These are phyloP conservation scores for Xylaria hypoxylon DNA, from an alignment of 2,329 filamentous ascomycete species.

Conservation along the genomic window DNA sequence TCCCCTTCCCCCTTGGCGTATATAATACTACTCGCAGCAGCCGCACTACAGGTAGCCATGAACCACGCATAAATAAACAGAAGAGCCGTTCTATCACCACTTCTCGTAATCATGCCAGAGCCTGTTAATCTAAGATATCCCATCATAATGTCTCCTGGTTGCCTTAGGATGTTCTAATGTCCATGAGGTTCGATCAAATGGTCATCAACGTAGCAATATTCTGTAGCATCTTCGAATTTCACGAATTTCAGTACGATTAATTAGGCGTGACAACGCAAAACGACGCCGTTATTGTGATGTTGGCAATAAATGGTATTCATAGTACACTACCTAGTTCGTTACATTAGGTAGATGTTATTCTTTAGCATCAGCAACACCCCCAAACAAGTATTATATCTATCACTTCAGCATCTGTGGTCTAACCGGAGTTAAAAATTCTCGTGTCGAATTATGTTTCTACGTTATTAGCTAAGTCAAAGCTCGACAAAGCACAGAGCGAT, in stretches of 20 bases:
- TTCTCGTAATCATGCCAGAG: neutral
- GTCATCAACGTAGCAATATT: neutral
- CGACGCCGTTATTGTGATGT: too few relatives aligned
- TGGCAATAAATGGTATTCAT: too few relatives aligned
- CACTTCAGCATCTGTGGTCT: neutral
- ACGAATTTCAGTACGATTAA: neutral
- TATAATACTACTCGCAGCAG: neutral
- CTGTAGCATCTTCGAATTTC: neutral
- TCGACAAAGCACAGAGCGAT: neutral
- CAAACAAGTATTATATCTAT: neutral
- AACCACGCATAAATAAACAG: neutral
- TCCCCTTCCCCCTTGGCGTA: too few relatives aligned
- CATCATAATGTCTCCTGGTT: neutral
- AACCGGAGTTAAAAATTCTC: neutral
- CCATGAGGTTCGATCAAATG: too few relatives aligned
- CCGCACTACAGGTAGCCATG: neutral
- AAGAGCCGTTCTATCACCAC: neutral
- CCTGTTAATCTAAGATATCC: neutral
- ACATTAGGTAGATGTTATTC: neutral
- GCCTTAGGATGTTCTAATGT: too few relatives aligned
- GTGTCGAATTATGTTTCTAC: conserved; percentile 1
- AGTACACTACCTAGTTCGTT: too few relatives aligned
- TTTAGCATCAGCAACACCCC: neutral
- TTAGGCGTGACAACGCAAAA: too few relatives aligned
- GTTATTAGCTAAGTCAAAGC: neutral